Percentiles rank a stretch among this genome's conserved stretches.
These are phyloP conservation scores for Phylloporus sp. DNA, from an alignment of 768 basidiomycete genomes.

Conservation along the genomic window DNA sequence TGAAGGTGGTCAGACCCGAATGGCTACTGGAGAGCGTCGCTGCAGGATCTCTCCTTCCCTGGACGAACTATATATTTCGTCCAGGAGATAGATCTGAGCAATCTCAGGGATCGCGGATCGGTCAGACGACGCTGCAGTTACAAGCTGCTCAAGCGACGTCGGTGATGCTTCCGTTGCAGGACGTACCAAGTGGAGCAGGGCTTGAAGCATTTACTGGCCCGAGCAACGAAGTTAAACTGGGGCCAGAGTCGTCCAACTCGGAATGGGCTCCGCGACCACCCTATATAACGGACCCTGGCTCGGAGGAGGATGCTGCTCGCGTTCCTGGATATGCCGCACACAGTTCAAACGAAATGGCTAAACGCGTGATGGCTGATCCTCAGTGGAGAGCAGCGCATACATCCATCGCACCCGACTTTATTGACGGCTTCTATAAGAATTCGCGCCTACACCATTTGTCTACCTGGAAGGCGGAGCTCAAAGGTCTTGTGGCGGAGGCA, in stretches of 20 bases:
- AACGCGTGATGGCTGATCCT: constrained; percentile 75
- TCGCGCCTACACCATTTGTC: constrained; percentile 91
- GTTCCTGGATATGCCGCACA: constrained; percentile 65
- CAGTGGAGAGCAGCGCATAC: constrained; percentile 89
- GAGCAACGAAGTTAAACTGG: not conserved
- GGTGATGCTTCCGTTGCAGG: not conserved
- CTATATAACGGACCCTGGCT: constrained; percentile 40
- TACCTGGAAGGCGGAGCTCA: constrained; percentile 89
- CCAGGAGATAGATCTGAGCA: constrained; percentile 44
- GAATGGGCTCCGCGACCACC: constrained; percentile 22
- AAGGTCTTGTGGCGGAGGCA: constrained; percentile 71
- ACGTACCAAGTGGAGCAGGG: not conserved
- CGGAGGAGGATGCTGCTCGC: constrained; percentile 39
- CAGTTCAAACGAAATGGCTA: constrained; percentile 65
- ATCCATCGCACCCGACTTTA: constrained; percentile 78
- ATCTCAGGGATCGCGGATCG: constrained; percentile 40
- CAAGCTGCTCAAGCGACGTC: constrained; percentile 6
- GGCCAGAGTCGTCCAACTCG: not conserved
- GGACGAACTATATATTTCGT: constrained; percentile 67
- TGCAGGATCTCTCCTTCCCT: constrained; percentile 64
- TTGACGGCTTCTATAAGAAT: constrained; percentile 79
- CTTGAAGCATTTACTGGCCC: not conserved
- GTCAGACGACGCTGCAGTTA: constrained; percentile 16
- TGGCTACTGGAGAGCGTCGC: constrained; percentile 86
- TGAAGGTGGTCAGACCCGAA: constrained; percentile 85